Base-by-base conservation (phyloP, 495 filamentous ascomycete genomes). In the Astrothelium macrocarpum region DNA sequence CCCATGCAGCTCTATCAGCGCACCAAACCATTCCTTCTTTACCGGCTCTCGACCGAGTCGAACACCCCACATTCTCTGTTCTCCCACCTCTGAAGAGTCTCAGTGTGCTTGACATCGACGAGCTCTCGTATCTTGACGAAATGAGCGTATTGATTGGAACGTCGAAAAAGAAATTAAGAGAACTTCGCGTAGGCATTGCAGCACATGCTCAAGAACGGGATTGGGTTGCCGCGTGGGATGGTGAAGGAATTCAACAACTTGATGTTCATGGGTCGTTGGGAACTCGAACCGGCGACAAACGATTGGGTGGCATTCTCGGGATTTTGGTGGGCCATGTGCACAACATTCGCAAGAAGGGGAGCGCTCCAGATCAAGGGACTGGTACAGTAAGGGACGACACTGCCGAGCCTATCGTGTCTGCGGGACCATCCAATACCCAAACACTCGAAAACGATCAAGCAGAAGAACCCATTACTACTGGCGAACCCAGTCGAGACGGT, bases 41-140 rank as follows among this genome's bases (percentile, higher is more conserved):
- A 77, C 67, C 76, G 66, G 70, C 68, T 3, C 66, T 76, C 16
- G 75, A 78, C 49, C 79, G 81, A 59, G 87, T 91, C 29, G 90
- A 96, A 73, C 87, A 90, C 60, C 92, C 92, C 0, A 90, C 89
- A 5, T 87, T 97, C 69, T 95, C 89, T 63, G 83, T 92, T 18
- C 78, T 97, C 3, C 90, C 90, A 16, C 83, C 91, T 1, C 77
- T 97, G 59, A 88, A 85, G 73, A 91, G 86, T 67, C 75, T 96
- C 63, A 89, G 82, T 29, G 91, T 94, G 11, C 79, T 97, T 49
- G 89, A 96, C 66, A 90, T 97, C 56, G 93, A 97, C 67, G 90
- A 95, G 70, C 77, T 89, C 7, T 82, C 85, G 23, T 96, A 97
- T 76, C 74, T 96, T 42, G 90, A 96, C 68, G 93, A 97, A 75